Percentiles rank a stretch among this genome's conserved stretches.
phyloP scores from a whole-genome alignment of 2,329 filamentous ascomycete genomes.

The Xylaria sp. region DNA sequence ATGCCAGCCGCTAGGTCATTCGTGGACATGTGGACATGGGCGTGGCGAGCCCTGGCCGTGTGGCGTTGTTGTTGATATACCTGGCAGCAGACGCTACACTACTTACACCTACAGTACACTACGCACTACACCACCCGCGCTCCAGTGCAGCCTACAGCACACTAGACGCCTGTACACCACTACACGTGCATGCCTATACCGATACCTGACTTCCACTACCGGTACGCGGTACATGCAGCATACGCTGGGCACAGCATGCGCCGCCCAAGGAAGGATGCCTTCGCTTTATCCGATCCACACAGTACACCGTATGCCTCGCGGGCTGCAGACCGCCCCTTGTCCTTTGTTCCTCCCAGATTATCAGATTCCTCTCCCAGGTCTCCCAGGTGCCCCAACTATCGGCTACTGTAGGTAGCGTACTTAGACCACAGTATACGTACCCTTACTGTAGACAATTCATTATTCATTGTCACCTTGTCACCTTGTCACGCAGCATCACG shows the following conservation, averaged over 20 bases:
- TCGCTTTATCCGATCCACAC: slow-evolving; percentile 15
- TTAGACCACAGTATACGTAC: too few species aligned
- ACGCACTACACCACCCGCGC: background rate
- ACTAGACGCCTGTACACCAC: too few species aligned
- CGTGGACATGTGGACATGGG: slow-evolving; percentile 16
- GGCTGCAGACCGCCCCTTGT: slow-evolving; percentile 26
- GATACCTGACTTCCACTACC: too few species aligned
- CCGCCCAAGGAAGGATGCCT: too few species aligned
- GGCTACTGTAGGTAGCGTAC: too few species aligned
- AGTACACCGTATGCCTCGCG: slow-evolving; percentile 13
- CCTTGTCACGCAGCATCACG: slow-evolving; percentile 4
- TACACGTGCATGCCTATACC: too few species aligned
- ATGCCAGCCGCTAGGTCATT: slow-evolving; percentile 28
- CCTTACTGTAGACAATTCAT: too few species aligned
- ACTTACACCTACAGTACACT: too few species aligned
- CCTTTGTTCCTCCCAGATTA: background rate
- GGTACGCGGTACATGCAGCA: too few species aligned
- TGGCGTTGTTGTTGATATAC: slow-evolving; percentile 28
- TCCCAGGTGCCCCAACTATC: slow-evolving; percentile 13
- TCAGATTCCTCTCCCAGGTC: too few species aligned
- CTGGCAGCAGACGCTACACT: background rate
- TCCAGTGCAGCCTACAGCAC: background rate
- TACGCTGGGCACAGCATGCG: too few species aligned
- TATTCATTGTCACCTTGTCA: slow-evolving; percentile 17
- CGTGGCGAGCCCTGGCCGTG: slow-evolving; percentile 27